Evolutionary conservation across 2,329 filamentous ascomycete genomes (phyloP).

Genomic region (Pseudogymnoascus sp.): DNA sequence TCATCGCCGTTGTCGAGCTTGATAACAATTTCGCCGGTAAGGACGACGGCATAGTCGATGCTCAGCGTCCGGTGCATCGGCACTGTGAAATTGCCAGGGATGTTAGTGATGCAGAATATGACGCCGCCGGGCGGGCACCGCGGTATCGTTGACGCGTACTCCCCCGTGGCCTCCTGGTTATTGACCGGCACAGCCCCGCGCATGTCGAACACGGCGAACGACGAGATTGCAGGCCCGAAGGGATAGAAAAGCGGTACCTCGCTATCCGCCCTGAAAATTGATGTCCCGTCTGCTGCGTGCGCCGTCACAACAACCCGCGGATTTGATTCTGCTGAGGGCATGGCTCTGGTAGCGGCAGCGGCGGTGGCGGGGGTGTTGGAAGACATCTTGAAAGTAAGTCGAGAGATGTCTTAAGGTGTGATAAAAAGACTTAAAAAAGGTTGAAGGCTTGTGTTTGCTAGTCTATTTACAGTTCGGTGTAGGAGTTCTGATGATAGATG

Average conservation of each 20-base stretch:
- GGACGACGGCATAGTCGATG: conserved; percentile 36
- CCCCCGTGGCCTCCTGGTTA: conserved; percentile 22
- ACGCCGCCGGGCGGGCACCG: conserved; percentile 34
- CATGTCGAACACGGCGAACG: conserved; percentile 32
- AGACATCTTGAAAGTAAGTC: not conserved
- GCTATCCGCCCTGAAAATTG: conserved; percentile 31
- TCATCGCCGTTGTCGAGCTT: conserved; percentile 36
- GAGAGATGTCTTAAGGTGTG: not conserved
- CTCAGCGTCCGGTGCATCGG: conserved; percentile 40
- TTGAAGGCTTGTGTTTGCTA: not conserved
- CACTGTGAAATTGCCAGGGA: conserved; percentile 16
- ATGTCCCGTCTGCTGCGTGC: conserved; percentile 29
- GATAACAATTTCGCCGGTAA: conserved; percentile 37
- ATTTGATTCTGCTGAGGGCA: not conserved
- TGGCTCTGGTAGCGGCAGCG: not conserved
- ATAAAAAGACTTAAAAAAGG: not conserved
- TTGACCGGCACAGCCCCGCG: conserved; percentile 29
- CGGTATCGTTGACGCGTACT: conserved; percentile 23
- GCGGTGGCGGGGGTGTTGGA: not conserved
- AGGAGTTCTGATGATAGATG: not conserved
- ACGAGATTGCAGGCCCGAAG: conserved; percentile 29
- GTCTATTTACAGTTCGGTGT: not conserved
- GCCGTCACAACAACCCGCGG: conserved; percentile 31
- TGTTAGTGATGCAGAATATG: conserved; percentile 29
- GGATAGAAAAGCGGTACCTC: conserved; percentile 27